Conservation (phyloP, 2,329 filamentous ascomycete species). For the Penicillium corylophilum region DNA sequence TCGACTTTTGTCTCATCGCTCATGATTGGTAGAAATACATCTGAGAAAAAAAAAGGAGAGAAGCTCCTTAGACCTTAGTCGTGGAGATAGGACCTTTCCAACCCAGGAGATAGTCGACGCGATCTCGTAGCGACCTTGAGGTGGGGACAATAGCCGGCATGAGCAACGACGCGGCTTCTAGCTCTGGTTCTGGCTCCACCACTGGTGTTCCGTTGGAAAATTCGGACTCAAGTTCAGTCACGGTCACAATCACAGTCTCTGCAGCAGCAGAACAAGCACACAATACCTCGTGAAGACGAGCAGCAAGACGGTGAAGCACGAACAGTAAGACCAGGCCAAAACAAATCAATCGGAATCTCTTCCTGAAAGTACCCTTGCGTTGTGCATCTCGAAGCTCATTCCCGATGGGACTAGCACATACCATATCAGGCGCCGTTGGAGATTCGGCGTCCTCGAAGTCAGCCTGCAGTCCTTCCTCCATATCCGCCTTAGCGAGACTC, state of each 20-base stretch:
- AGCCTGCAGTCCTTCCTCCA: conserved; percentile 4
- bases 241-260: too few relatives aligned
- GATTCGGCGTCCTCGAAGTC: not conserved
- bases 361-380: not conserved
- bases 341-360: not conserved
- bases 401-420: not conserved
- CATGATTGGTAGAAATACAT: not conserved
- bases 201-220: not conserved
- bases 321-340: not conserved
- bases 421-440: not conserved
- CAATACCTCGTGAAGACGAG: not conserved
- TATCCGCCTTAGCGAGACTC: not conserved
- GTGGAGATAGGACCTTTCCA: conserved; percentile 28
- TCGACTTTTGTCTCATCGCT: not conserved
- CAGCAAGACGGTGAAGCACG: not conserved
- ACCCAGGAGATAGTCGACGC: conserved; percentile 34
- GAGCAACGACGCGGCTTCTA: not conserved
- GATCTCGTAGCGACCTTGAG: conserved; percentile 24
- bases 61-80: not conserved
- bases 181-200: not conserved
- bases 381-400: not conserved
- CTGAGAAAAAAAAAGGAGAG: not conserved
- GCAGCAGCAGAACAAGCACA: not conserved
- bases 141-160: not conserved
- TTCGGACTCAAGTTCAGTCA: not conserved